phyloP scores from a whole-genome alignment of 768 basidiomycete genomes.

The Phaffia australis region DNA sequence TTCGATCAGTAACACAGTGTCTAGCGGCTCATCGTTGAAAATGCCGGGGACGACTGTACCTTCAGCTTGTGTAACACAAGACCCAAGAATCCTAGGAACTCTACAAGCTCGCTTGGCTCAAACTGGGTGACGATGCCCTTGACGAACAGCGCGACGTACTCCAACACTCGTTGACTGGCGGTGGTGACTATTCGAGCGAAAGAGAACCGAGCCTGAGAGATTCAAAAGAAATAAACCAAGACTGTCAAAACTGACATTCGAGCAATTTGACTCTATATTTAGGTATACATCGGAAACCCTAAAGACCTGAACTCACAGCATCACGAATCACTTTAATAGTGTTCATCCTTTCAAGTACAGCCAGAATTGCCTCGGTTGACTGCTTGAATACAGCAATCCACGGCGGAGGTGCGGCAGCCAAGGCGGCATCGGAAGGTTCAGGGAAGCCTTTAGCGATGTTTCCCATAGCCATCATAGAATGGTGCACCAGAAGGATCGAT shows the following conservation, averaged over 20 bases:
- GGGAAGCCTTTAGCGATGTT: constrained; percentile 95
- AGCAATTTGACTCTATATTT: too few relatives aligned
- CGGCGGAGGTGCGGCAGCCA: constrained; percentile 56
- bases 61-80: constrained; percentile 82
- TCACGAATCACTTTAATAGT: constrained; percentile 76
- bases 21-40: background rate
- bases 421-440: constrained; percentile 60
- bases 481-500: constrained; percentile 78
- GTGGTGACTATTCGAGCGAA: constrained; percentile 87
- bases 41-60: constrained; percentile 43
- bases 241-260: background rate
- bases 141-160: constrained; percentile 81
- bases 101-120: constrained; percentile 80
- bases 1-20: constrained; percentile 8
- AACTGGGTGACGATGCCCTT: constrained; percentile 80
- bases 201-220: constrained; percentile 68
- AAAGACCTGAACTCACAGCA: constrained; percentile 52
- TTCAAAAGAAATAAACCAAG: background rate
- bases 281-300: too few relatives aligned
- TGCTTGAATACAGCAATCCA: constrained; percentile 65
- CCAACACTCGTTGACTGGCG: constrained; percentile 72
- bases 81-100: constrained; percentile 91
- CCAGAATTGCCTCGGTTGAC: constrained; percentile 74
- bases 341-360: constrained; percentile 80
- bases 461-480: constrained; percentile 86